Base-by-base conservation (phyloP, 2,329 filamentous ascomycete genomes). In the Colletotrichum aenigma region DNA sequence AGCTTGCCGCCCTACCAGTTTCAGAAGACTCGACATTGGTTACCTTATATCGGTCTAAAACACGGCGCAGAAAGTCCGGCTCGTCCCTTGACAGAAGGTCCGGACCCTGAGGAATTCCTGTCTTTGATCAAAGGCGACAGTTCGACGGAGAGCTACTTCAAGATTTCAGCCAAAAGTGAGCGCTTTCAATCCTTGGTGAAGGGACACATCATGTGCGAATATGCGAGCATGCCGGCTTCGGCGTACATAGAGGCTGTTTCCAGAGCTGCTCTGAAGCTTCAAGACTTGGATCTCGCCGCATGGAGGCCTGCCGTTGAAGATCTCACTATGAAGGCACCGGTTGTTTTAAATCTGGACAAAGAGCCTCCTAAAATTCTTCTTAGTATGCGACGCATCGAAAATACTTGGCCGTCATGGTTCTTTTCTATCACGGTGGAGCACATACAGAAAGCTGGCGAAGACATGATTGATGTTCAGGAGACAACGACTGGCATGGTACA, bases 1-100 rank as follows among this genome's bases (percentile, higher is more conserved):
- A 75, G 75, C 24, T 68, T 83, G n/a, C 81, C 82, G 5, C 75
- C 78, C 0, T 82, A 82, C 24, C 81, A 82, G 34, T 84, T 83
- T 48, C 79, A 81, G 15, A 80, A 81, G 65, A 78, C 74, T 6
- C 66, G 71, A 1, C 79, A 82, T 62, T 83, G 82, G 81, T 74
- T 81, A 18, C 75, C 78, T 2, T 67, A 74, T 4, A 69, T 56
- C 4, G 24, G 56, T 7, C 6, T 30, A 30, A 64, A 64, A 64
- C 12, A 21, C n/a, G 9, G 3, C 7, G 18, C 21, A 5, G 30
- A 7, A 16, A 34, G 9, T 16, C 1, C 16, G 1, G 12, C 13
- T 13, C 9, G 6, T 4, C 9, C n/a, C 0, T 18, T 2, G 30
- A 16, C 7, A 7, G 38, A 36, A 18, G n/a, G 36, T 12, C 4